Conservation (phyloP, 441 rosid genomes). For the Metrosideros polymorpha region DNA sequence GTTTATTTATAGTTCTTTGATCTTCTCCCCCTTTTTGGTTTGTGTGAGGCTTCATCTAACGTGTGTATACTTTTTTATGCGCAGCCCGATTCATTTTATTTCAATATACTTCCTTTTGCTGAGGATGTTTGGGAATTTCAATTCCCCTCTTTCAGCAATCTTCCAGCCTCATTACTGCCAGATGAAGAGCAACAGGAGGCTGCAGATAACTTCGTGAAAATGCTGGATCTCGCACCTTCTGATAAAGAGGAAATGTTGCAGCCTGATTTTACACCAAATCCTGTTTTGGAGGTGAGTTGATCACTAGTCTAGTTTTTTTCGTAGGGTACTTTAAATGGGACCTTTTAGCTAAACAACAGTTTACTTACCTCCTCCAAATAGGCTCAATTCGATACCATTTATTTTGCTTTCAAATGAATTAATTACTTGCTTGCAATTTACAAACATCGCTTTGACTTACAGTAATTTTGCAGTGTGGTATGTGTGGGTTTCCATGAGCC, state of each 20-base stretch:
- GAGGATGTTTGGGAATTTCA: constrained; percentile 95
- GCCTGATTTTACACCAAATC: constrained; percentile 89
- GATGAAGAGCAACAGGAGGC: constrained; percentile 73
- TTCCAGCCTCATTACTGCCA: constrained; percentile 69
- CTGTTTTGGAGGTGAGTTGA: constrained; percentile 59
- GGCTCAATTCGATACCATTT: neutral
- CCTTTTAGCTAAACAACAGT: neutral
- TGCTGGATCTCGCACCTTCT: constrained; percentile 81
- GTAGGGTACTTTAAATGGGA: neutral
- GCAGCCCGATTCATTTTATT: constrained; percentile 92
- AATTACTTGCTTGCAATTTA: neutral
- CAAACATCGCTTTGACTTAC: neutral
- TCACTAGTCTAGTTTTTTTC: neutral
- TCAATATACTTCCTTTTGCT: constrained; percentile 77
- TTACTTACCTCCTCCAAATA: neutral
- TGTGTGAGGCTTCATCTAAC: constrained; percentile 1
- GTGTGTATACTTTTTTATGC: neutral
- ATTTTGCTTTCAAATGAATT: neutral
- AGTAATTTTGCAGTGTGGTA: neutral
- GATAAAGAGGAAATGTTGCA: constrained; percentile 48
- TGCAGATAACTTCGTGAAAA: constrained; percentile 71
- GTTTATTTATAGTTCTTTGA: neutral
- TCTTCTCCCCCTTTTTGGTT: neutral
- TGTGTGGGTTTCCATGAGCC: neutral
- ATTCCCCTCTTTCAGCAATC: constrained; percentile 71